A percentile compares a stretch with the other conserved stretches of the same genome.
Conservation (phyloP, 2,329 filamentous ascomycete species). For the Delphinella strobiligena region DNA sequence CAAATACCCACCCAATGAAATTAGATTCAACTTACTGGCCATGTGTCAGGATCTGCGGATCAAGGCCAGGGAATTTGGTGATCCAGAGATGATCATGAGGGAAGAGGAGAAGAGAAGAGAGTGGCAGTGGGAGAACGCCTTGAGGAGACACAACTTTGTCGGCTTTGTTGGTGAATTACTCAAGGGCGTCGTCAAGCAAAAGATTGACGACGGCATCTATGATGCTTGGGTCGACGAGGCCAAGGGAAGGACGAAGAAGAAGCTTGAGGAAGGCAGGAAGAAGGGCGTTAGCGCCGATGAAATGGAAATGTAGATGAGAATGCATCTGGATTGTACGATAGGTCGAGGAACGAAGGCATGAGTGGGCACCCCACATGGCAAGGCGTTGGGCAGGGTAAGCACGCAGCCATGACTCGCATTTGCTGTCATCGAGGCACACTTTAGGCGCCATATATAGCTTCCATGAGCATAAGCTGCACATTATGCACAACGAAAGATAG, state of each 20-base stretch:
- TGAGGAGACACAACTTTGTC: constrained; percentile 89
- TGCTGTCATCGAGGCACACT: too few relatives aligned
- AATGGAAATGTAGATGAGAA: constrained; percentile 19
- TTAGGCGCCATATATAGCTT: too few relatives aligned
- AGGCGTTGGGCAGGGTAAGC: too few relatives aligned
- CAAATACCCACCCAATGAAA: constrained; percentile 76
- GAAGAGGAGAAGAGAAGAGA: constrained; percentile 74
- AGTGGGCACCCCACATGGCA: not conserved
- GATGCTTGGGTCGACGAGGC: constrained; percentile 61
- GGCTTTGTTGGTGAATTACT: constrained; percentile 85
- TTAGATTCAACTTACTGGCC: constrained; percentile 89
- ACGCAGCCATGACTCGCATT: too few relatives aligned
- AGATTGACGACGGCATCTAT: constrained; percentile 58
- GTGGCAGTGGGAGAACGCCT: constrained; percentile 92
- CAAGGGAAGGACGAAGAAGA: constrained; percentile 43
- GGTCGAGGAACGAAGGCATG: not conserved
- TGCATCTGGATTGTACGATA: not conserved
- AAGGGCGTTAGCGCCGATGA: constrained; percentile 26
- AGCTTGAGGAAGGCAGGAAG: constrained; percentile 33
- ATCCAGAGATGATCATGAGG: constrained; percentile 61
- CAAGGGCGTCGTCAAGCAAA: constrained; percentile 68
- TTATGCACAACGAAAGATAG: too few relatives aligned
- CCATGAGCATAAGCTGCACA: too few relatives aligned
- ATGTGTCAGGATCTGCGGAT: constrained; percentile 76
- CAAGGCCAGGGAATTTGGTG: constrained; percentile 68